Conservation (phyloP, 345 rosid genomes). For the Rhodomyrtus tomentosa region DNA sequence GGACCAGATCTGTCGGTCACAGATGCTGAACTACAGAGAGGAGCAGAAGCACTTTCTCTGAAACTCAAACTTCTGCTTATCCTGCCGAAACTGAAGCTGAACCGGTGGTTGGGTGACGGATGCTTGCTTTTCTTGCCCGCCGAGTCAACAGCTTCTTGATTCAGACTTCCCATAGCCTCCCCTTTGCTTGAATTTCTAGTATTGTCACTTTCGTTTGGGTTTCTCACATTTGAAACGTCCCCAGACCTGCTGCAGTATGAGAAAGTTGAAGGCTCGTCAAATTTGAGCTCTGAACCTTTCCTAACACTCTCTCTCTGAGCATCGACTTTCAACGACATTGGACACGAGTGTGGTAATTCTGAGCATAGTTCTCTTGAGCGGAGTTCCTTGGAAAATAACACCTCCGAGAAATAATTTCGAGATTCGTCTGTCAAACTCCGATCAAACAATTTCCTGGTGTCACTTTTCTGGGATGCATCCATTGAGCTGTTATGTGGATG, state of each 20-base stretch:
- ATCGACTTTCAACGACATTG: constrained; percentile 30
- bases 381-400: constrained; percentile 8
- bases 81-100: constrained; percentile 71
- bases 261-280: too few relatives aligned
- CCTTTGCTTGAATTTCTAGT: constrained; percentile 10
- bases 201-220: neutral
- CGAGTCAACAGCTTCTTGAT: constrained; percentile 28
- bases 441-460: constrained; percentile 7
- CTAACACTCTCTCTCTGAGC: neutral
- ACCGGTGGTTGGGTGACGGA: constrained; percentile 51
- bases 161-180: constrained; percentile 22
- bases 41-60: constrained; percentile 46
- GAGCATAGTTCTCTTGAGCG: constrained; percentile 13
- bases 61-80: constrained; percentile 68
- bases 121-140: constrained; percentile 34
- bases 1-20: constrained; percentile 49
- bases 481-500: constrained; percentile 7
- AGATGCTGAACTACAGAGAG: constrained; percentile 29
- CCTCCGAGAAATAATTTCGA: constrained; percentile 15
- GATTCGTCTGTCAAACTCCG: constrained; percentile 12
- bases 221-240: too few relatives aligned
- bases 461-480: constrained; percentile 2
- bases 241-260: too few relatives aligned
- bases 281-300: constrained; percentile 12
- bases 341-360: constrained; percentile 39